These are phyloP conservation scores for Lenzites betulinus DNA, from an alignment of 768 basidiomycete genomes.

Conservation along the genomic window DNA sequence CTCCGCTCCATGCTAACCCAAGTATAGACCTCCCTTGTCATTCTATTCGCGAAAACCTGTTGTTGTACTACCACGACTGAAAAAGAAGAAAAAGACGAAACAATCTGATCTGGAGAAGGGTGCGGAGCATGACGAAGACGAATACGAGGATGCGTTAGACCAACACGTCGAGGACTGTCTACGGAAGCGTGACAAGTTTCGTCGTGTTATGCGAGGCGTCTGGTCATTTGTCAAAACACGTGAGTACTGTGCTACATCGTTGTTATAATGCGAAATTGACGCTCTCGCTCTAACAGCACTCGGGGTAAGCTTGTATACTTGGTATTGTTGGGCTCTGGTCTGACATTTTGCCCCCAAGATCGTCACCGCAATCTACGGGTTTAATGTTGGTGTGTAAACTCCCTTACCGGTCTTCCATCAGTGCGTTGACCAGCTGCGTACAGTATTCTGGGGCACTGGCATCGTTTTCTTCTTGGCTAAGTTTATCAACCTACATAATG, in stretches of 20 bases:
- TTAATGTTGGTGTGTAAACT: constrained; percentile 56
- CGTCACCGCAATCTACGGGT: constrained; percentile 74
- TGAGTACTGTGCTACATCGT: constrained; percentile 36
- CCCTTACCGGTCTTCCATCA: background rate
- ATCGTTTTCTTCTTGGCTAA: constrained; percentile 73
- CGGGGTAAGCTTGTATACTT: constrained; percentile 52
- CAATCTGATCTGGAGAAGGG: constrained; percentile 33
- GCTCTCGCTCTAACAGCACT: constrained; percentile 45
- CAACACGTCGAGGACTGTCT: constrained; percentile 80
- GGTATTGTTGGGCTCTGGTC: background rate
- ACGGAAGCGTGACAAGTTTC: constrained; percentile 56
- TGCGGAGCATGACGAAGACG: constrained; percentile 28
- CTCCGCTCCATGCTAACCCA: background rate
- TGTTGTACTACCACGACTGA: constrained; percentile 50
- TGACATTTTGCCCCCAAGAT: constrained; percentile 37
- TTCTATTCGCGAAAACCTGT: constrained; percentile 73
- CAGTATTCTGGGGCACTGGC: constrained; percentile 86
- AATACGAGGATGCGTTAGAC: constrained; percentile 57
- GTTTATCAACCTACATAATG: constrained; percentile 71
- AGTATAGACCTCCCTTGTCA: constrained; percentile 61
- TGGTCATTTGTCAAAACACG: constrained; percentile 88
- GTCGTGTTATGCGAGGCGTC: constrained; percentile 64
- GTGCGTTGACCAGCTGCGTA: background rate
- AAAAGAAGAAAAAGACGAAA: constrained; percentile 17
- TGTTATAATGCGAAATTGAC: background rate